Evolutionary conservation across 2,329 filamentous ascomycete genomes (phyloP), one percentile per base, ranked within the genome.

Genomic region (Ceratocystis harringtonii): DNA sequence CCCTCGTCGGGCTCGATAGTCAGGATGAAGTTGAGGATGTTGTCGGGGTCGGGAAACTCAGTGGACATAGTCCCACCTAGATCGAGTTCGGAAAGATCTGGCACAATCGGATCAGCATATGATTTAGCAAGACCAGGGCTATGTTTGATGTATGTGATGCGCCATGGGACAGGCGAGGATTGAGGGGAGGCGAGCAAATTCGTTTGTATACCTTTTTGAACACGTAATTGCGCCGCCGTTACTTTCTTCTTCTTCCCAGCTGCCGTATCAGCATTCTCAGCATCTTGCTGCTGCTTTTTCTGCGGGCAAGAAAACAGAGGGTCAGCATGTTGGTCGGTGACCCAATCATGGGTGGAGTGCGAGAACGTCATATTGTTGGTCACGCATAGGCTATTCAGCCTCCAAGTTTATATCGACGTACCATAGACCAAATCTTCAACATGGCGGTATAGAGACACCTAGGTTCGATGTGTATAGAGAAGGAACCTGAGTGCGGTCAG

Each of bases 371-470:
- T 15, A 41, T 12, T 41, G 36, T 41, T 15, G 36, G 12, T 15
- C 8, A 41, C 36, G 10, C 12, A 41, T 15, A 10, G 36, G 36
- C 12, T 3, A 41, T 15, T 41, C 36, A 41, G 3, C 10, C 36
- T 4, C 10, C 36, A 41, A 15, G 44, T 25, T 7, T 43, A 19
- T 44, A 10, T 57, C 57, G 72, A 60, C 81, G 63, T 80, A 95
- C 91, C 92, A 97, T 96, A 72, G 91, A 95, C 94, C 92, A 97
- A 81, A 97, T 96, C 80, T 97, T 97, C 81, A 96, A 83, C 94
- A 97, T 97, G 74, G 19, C 43, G 62, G 19, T 44, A 36, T 43
- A 12, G 22, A 3, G 22, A 43, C 10, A 30, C 17, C 6, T 45
- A 8, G 3, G 5, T 48, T 62, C 6, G 36, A 10, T 61, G 12